Conservation (phyloP, 75 land plant species). For the Sequoia sempervirens region DNA sequence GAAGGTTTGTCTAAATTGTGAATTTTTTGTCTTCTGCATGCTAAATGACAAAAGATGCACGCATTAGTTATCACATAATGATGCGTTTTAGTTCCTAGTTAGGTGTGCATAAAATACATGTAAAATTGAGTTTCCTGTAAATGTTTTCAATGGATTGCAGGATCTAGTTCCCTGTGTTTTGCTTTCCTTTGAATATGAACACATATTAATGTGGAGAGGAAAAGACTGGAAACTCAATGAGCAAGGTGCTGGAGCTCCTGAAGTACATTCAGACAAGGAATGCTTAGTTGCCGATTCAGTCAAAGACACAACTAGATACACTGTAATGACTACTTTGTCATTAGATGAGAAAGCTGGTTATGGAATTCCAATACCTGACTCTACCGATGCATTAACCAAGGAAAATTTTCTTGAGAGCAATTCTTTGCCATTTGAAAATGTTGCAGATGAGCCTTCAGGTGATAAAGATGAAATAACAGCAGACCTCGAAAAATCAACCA, state of each 20-base stretch:
- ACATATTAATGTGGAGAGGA: constrained; percentile 95
- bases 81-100: background rate
- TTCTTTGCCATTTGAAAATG: background rate
- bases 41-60: background rate
- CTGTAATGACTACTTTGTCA: constrained; percentile 2
- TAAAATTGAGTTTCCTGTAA: background rate
- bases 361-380: background rate
- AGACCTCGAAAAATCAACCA: background rate
- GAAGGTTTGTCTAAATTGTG: constrained; percentile 13
- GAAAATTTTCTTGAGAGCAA: constrained; percentile 4
- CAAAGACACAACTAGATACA: constrained; percentile 4
- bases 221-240: constrained; percentile 55
- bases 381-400: background rate
- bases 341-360: constrained; percentile 1
- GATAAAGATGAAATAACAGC: constrained; percentile 1
- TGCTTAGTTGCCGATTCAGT: constrained; percentile 12
- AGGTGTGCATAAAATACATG: background rate
- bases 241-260: background rate
- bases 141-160: constrained; percentile 32
- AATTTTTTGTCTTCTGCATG: background rate
- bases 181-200: constrained; percentile 84
- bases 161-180: constrained; percentile 92
- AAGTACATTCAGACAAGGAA: background rate
- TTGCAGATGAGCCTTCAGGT: background rate
- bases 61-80: background rate